A percentile compares a stretch with the other conserved stretches of the same genome.
phyloP scores from a whole-genome alignment of 2,329 filamentous ascomycete species.

The Colletotrichum graminicola region DNA sequence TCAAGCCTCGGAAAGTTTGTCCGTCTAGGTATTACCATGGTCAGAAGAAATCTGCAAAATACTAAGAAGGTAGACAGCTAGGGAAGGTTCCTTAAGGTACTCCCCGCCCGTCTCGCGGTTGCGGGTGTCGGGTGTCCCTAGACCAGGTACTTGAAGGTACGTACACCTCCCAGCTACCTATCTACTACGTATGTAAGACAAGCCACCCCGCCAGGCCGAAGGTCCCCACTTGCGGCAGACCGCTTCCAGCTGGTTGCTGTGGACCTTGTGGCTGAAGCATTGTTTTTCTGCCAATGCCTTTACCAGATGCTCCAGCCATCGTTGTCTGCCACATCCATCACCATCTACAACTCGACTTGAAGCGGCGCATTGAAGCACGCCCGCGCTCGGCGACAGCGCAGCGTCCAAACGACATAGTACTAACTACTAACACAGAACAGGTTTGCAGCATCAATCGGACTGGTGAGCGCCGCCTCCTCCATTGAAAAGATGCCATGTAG shows the following conservation, averaged over 20 bases:
- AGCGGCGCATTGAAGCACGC: constrained; percentile 41
- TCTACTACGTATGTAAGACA: background rate
- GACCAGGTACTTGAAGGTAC: background rate
- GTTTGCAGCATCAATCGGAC: constrained; percentile 15
- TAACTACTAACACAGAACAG: constrained; percentile 48
- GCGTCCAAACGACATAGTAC: constrained; percentile 42
- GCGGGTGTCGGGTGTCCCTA: background rate
- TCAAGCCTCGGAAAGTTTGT: background rate
- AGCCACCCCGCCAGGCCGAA: constrained; percentile 24
- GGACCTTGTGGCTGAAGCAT: constrained; percentile 39
- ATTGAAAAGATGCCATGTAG: background rate
- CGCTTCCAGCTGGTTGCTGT: constrained; percentile 39
- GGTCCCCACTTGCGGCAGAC: constrained; percentile 30
- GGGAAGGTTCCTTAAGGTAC: background rate
- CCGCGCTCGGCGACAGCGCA: constrained; percentile 38
- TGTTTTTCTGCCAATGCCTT: constrained; percentile 40
- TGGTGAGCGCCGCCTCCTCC: constrained; percentile 14
- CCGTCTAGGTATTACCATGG: background rate
- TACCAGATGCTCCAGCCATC: constrained; percentile 14
- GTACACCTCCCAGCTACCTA: background rate
- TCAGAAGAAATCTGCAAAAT: background rate
- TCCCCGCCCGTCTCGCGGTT: background rate
- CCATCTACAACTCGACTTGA: constrained; percentile 36
- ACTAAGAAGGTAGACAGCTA: no score
- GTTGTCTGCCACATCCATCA: constrained; percentile 21